phyloP scores from a whole-genome alignment of 169 alveolate genomes.

The Condylostoma magnum region DNA sequence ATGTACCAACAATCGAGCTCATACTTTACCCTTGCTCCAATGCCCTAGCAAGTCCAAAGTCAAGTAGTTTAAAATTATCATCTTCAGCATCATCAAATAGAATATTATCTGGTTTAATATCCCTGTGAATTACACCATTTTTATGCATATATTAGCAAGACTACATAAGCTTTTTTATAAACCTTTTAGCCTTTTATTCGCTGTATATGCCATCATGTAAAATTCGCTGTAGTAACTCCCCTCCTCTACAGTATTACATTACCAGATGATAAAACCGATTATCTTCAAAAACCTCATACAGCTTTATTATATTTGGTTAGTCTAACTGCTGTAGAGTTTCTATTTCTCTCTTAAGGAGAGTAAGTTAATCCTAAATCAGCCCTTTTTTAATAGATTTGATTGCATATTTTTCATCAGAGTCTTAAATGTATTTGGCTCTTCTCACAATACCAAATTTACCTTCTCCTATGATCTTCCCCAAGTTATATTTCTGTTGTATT shows the following conservation, averaged over 20 bases:
- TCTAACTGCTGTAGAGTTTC: constrained; percentile 18
- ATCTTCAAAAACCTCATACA: constrained; percentile 31
- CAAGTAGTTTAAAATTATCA: no score
- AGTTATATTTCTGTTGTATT: no score
- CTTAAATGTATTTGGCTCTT: no score
- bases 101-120: constrained; percentile 77
- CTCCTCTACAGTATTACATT: constrained; percentile 39
- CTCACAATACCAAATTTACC: no score
- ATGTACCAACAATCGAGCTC: neutral
- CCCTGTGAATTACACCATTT: constrained; percentile 81
- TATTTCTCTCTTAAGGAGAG: constrained; percentile 25
- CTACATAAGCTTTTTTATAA: neutral
- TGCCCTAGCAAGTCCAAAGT: neutral
- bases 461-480: no score
- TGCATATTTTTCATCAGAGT: no score
- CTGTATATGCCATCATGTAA: neutral
- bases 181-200: constrained; percentile 1
- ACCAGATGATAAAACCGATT: constrained; percentile 11
- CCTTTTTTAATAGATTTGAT: no score
- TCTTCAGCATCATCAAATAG: constrained; percentile 47
- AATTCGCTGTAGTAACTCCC: constrained; percentile 30
- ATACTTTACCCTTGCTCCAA: neutral
- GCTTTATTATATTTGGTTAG: constrained; percentile 39
- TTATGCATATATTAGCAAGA: constrained; percentile 59
- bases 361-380: no score